Evolutionary conservation across 805 yeast genomes (phyloP), one percentile per base, ranked within the genome.

Genomic region (Starmerella potacharoeniae): DNA sequence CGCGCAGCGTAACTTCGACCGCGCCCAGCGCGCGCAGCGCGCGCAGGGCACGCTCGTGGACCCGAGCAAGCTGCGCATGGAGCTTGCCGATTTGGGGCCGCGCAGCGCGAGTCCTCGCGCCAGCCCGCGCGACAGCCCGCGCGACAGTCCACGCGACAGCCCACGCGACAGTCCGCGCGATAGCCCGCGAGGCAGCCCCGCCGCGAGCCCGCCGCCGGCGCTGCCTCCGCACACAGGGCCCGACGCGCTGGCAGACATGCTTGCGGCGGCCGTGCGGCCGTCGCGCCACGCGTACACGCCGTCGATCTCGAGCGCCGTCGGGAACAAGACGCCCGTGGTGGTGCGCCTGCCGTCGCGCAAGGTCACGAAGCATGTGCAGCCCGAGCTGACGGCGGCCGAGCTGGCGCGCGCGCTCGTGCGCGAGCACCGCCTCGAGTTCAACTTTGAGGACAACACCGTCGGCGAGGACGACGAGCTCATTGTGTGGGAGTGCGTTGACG

Each of bases 341-440:
- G 52, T 66, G 10, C 45, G 56, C 39, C 58, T 66, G 43, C 68
- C 68, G 10, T 58, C 64, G 36, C 68, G 66, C 47, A 49, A 41
- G 35, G 66, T 62, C 3, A 30, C 40, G 31, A 62, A 62, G 29
- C 51, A 34, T 4, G 53, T 66, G 6, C 7, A 50, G 14, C 50
- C 39, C 31, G 31, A 43, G 33, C 40, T 47, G 33, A 60, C 60
- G 4, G 58, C 61, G 9, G 54, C 45, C 22, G 56, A 57, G 5
- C 44, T 66, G 5, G 55, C 59, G 16, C 53, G 37, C 22, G 55
- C 49, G 30, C 54, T 66, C n/a, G 60, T 63, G n/a, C 44, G 53
- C 17, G 66, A 64, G 55, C 67, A 66, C 58, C 63, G 67, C 11
- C 62, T 65, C 49, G 69, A 66, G 57, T 55, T 66, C 52, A 60